A percentile compares a stretch with the other conserved stretches of the same genome.
These are phyloP conservation scores for Entomortierella parvispora DNA, from an alignment of 192 early-diverging fungal genomes.

Conservation along the genomic window DNA sequence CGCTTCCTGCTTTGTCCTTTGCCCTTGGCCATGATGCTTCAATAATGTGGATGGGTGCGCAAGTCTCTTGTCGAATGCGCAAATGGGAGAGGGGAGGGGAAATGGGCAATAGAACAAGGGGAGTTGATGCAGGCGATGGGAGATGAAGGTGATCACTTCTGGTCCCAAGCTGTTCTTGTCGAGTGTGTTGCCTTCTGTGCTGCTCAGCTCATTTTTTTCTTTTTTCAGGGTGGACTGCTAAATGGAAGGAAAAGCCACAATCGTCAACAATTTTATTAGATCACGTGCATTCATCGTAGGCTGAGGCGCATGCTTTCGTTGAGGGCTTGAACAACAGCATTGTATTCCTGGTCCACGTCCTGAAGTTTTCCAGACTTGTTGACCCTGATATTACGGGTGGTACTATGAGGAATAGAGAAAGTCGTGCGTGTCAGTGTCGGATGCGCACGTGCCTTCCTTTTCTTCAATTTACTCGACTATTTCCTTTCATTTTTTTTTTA, in stretches of 20 bases:
- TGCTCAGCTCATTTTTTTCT: conserved; percentile 7
- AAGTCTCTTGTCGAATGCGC: too few relatives aligned
- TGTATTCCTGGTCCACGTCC: conserved; percentile 15
- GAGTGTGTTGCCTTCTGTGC: not conserved
- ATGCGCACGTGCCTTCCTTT: too few relatives aligned
- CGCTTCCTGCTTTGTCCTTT: conserved; percentile 37
- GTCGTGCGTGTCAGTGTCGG: not conserved
- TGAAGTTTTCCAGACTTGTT: conserved; percentile 1
- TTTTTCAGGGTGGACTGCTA: conserved; percentile 33
- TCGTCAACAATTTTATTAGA: not conserved
- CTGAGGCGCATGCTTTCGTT: conserved; percentile 35
- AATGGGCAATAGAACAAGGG: not conserved
- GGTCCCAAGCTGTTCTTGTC: not conserved
- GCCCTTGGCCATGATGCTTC: conserved; percentile 28
- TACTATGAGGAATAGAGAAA: not conserved
- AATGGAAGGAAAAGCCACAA: conserved; percentile 25
- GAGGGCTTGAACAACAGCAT: conserved; percentile 15
- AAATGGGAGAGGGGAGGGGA: not conserved
- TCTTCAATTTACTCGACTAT: too few relatives aligned
- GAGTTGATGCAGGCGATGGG: not conserved
- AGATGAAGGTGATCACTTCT: too few relatives aligned
- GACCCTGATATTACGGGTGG: conserved; percentile 2
- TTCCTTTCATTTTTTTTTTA: conserved; percentile 20
- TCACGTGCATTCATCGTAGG: conserved; percentile 10
- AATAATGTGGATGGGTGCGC: not conserved